Evolutionary conservation across 805 yeast species (phyloP).

Genomic region (Cyberlindnera maritima): DNA sequence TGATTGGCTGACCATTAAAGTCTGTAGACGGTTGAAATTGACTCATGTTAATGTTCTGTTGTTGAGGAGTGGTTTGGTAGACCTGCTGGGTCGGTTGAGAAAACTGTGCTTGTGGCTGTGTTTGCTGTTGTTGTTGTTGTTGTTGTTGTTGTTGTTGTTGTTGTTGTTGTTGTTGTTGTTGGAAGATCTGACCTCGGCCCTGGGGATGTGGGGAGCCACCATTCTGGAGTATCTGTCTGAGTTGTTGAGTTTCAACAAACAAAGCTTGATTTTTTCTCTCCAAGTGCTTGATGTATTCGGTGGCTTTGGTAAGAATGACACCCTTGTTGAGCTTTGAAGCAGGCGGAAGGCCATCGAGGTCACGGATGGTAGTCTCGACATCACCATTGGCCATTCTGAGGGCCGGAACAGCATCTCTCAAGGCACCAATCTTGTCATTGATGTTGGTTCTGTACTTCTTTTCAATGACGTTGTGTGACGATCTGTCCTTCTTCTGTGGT

Average conservation of each 20-base stretch:
- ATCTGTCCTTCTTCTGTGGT: slow-evolving; percentile 46
- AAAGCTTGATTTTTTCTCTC: slow-evolving; percentile 44
- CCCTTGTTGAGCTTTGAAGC: slow-evolving; percentile 78
- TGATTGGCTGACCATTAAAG: slow-evolving; percentile 25
- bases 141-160: slow-evolving; percentile 18
- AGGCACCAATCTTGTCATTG: slow-evolving; percentile 63
- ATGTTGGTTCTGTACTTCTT: slow-evolving; percentile 78
- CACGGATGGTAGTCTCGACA: slow-evolving; percentile 40
- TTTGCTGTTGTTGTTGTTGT: slow-evolving; percentile 12
- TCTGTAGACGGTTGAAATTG: slow-evolving; percentile 27
- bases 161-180: slow-evolving; percentile 18
- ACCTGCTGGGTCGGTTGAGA: slow-evolving; percentile 12
- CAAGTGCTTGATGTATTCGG: slow-evolving; percentile 74
- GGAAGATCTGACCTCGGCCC: slow-evolving; percentile 3
- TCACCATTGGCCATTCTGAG: slow-evolving; percentile 60
- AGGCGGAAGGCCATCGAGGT: slow-evolving; percentile 72
- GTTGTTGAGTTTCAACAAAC: slow-evolving; percentile 48
- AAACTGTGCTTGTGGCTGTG: slow-evolving; percentile 9
- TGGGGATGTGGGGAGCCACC: slow-evolving; percentile 9
- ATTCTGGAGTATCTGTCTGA: slow-evolving; percentile 29
- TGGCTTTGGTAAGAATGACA: slow-evolving; percentile 70
- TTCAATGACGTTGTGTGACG: slow-evolving; percentile 77
- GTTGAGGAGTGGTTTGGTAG: slow-evolving; percentile 5
- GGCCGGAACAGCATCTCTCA: slow-evolving; percentile 77
- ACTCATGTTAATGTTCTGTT: slow-evolving; percentile 4